Base-by-base conservation (phyloP, 306 rosid genomes). In the Castanea crenata region DNA sequence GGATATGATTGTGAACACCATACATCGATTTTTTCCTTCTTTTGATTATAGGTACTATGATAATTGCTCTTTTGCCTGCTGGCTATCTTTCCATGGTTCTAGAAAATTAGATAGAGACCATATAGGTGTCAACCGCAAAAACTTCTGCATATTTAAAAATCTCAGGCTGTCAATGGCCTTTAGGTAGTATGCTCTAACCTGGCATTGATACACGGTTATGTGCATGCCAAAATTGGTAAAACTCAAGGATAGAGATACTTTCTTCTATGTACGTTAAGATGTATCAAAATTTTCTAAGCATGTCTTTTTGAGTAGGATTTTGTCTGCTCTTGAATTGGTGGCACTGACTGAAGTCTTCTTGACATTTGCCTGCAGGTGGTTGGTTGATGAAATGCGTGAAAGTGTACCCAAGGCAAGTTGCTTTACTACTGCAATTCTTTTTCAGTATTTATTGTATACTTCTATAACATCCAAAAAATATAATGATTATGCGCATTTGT, bases 351-450 rank as follows among this genome's bases (percentile, higher is more conserved):
- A 49, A 27, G 61, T 71, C 74, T 71, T 83, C 74, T 63, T 81
- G 49, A 76, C 72, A 54, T 82, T 83, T 61, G 75, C 78, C 68
- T 78, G 76, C 86, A 95, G 99, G 85, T 95, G 99, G 99, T 80
- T 95, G 92, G 64, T 95, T 87, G 99, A 91, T 74, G 99, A 95
- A 86, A 89, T 95, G 20, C 78, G 75, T 63, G 99, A 95, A 80
- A 95, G 96, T 88, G 86, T 95, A 82, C 96, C 97, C 51, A 88
- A 92, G 94, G 98, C 76, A 87, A 88, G 92, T 75, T 82, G 57
- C 69, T 65, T 64, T 70, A 20, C 44, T 29, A 69, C 18, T 29
- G 32, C 71, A 77, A 73, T 57, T 67, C 75, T 41, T 55, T 57
- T 52, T 35, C 55, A 67, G 23, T 34, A 18, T 67, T 67, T 19